These are phyloP conservation scores for Penicillium cataractarum DNA, from an alignment of 495 filamentous ascomycete genomes.

Conservation along the genomic window DNA sequence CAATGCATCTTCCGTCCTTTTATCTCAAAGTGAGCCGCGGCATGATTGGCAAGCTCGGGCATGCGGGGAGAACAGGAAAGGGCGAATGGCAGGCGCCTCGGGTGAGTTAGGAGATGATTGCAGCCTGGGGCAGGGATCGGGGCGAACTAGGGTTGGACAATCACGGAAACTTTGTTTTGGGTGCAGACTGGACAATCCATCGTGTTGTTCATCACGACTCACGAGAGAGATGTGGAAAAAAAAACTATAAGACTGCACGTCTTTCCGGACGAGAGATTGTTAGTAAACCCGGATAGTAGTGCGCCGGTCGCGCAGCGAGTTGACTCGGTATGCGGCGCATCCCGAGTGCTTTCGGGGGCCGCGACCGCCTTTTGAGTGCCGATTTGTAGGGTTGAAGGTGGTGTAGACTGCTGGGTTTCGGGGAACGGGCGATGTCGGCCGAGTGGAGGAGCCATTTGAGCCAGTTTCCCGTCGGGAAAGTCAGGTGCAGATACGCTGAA, in stretches of 20 bases:
- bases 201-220: constrained; percentile 13
- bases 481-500: constrained; percentile 6
- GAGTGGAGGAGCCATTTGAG: constrained; percentile 6
- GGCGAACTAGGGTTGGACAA: background rate
- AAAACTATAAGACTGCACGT: constrained; percentile 5
- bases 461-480: constrained; percentile 42
- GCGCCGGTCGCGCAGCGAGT: constrained; percentile 13
- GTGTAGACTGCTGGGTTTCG: constrained; percentile 2
- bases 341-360: constrained; percentile 21
- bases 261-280: constrained; percentile 16
- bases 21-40: constrained; percentile 18
- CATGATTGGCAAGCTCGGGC: constrained; percentile 20
- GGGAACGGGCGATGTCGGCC: constrained; percentile 37
- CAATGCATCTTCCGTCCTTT: background rate
- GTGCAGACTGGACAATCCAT: constrained; percentile 9
- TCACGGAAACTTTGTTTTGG: constrained; percentile 4
- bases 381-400: background rate
- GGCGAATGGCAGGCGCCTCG: constrained; percentile 10
- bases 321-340: constrained; percentile 32
- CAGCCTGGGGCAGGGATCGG: background rate
- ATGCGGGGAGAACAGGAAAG: constrained; percentile 7
- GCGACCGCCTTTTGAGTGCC: constrained; percentile 1
- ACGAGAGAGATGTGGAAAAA: background rate
- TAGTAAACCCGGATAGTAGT: background rate
- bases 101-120: constrained; percentile 20